Conservation (phyloP, 768 basidiomycete species). For the Epithele typhae region DNA sequence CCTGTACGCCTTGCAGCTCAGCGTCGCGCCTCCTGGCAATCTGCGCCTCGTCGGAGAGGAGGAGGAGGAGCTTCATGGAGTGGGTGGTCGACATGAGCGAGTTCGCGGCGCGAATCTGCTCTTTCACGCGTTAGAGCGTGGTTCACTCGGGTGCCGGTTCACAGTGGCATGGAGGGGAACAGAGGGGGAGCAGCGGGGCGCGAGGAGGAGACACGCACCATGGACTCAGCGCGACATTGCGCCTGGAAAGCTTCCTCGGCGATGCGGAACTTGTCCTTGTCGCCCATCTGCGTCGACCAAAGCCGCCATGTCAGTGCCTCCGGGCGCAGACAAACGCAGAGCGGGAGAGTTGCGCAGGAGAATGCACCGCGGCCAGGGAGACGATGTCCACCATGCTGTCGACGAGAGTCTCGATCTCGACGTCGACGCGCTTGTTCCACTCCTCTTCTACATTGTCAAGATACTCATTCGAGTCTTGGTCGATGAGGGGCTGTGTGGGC, state of each 20-base stretch:
- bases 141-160: too few relatives aligned
- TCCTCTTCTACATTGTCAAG: slow-evolving; percentile 83
- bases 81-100: slow-evolving; percentile 89
- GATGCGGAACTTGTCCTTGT: slow-evolving; percentile 86
- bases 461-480: slow-evolving; percentile 75
- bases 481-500: slow-evolving; percentile 46
- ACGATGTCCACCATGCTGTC: slow-evolving; percentile 92
- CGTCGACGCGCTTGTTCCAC: slow-evolving; percentile 90
- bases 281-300: slow-evolving; percentile 71
- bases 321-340: too few relatives aligned
- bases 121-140: too few relatives aligned
- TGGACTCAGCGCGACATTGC: slow-evolving; percentile 81
- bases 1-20: slow-evolving; percentile 61
- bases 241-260: slow-evolving; percentile 86
- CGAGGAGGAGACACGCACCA: slow-evolving; percentile 44
- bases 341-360: too few relatives aligned
- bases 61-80: slow-evolving; percentile 86
- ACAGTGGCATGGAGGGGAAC: too few relatives aligned
- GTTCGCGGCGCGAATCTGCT: slow-evolving; percentile 80
- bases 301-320: too few relatives aligned
- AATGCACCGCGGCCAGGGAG: slow-evolving; percentile 72
- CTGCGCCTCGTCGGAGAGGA: slow-evolving; percentile 87
- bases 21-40: slow-evolving; percentile 77
- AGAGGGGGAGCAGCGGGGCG: too few relatives aligned
- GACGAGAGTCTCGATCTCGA: slow-evolving; percentile 82